These are phyloP conservation scores for Litchi chinensis DNA, from an alignment of 345 rosid genomes.

Conservation along the genomic window DNA sequence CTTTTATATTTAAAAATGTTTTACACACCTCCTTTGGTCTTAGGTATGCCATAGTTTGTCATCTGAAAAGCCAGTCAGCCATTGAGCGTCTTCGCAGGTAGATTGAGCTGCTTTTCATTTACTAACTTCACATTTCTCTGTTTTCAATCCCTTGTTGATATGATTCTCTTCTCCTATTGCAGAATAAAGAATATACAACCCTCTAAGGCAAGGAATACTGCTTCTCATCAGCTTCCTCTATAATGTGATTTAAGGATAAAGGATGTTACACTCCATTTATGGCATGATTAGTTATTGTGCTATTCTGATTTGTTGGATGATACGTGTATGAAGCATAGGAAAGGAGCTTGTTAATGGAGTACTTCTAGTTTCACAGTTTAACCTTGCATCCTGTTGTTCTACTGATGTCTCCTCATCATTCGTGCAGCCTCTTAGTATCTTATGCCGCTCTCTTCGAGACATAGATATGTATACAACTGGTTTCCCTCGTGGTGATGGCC, in stretches of 20 bases:
- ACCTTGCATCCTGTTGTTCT: constrained; percentile 5
- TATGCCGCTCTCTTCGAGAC: constrained; percentile 80
- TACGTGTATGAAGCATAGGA: background rate
- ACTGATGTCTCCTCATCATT: constrained; percentile 15
- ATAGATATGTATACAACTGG: constrained; percentile 81
- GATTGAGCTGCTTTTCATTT: constrained; percentile 5
- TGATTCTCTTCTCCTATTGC: constrained; percentile 32
- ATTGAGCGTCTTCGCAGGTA: constrained; percentile 93
- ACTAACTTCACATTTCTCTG: background rate
- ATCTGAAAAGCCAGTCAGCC: constrained; percentile 70
- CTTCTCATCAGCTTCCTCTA: background rate
- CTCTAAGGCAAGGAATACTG: constrained; percentile 61
- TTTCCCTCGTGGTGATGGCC: constrained; percentile 83
- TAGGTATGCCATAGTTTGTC: constrained; percentile 37
- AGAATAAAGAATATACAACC: constrained; percentile 81
- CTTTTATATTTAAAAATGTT: background rate
- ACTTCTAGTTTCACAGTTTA: background rate
- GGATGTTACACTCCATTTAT: background rate
- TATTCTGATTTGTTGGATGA: background rate
- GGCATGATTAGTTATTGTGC: background rate
- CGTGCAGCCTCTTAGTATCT: constrained; percentile 91
- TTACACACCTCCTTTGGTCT: background rate
- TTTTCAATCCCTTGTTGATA: constrained; percentile 12
- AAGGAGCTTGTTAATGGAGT: background rate
- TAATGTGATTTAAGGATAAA: background rate